A percentile compares a stretch with the other conserved stretches of the same genome.
phyloP scores from a whole-genome alignment of 768 basidiomycete species.

The Phylloporus sp. region DNA sequence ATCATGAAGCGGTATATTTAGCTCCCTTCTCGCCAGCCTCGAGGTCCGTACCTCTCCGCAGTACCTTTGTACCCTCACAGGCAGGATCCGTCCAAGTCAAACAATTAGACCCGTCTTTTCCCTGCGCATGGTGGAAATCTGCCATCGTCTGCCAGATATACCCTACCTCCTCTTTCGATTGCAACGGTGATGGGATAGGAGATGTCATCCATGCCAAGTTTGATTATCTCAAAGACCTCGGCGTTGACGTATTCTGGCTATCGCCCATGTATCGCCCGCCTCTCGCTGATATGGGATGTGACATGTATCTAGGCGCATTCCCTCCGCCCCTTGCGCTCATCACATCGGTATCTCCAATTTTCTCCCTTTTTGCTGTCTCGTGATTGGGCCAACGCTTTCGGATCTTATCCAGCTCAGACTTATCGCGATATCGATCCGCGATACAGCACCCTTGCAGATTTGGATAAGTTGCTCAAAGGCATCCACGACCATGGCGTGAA shows the following conservation, averaged over 20 bases:
- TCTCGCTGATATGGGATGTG: conserved; percentile 70
- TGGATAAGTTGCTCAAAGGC: conserved; percentile 51
- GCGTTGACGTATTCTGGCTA: conserved; percentile 67
- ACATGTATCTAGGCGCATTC: conserved; percentile 44
- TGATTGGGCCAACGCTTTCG: neutral
- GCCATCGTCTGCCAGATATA: conserved; percentile 66
- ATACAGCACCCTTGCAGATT: conserved; percentile 62
- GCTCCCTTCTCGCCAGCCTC: conserved; percentile 12
- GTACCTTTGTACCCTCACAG: conserved; percentile 2
- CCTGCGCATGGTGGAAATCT: conserved; percentile 54
- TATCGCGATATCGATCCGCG: conserved; percentile 60
- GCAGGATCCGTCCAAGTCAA: neutral
- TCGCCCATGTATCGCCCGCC: conserved; percentile 59
- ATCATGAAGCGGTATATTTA: conserved; percentile 6
- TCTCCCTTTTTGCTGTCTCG: neutral
- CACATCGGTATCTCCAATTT: neutral
- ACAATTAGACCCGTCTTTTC: conserved; percentile 18
- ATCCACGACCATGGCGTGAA: conserved; percentile 66
- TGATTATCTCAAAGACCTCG: conserved; percentile 65
- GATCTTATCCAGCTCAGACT: conserved; percentile 48
- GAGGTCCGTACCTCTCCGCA: conserved; percentile 20
- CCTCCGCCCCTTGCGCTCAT: neutral
- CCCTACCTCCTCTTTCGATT: conserved; percentile 65
- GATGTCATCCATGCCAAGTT: conserved; percentile 65
- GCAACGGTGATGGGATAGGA: conserved; percentile 68